phyloP scores from a whole-genome alignment of 2,329 filamentous ascomycete species.

The Cyphellophora europaea region DNA sequence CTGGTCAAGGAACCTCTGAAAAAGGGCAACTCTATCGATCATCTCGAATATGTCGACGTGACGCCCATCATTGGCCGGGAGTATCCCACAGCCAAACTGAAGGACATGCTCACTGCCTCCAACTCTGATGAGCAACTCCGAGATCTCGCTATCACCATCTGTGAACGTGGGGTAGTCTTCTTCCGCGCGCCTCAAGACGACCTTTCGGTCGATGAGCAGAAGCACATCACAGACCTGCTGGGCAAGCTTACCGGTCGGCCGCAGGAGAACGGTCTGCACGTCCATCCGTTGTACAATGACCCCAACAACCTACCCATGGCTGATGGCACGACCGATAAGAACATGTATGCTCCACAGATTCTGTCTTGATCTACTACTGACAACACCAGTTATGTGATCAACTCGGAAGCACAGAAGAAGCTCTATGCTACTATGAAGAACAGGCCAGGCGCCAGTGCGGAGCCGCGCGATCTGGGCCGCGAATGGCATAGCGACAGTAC shows the following conservation, averaged over 20 bases:
- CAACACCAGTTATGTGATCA: slow-evolving; percentile 49
- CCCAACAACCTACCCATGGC: slow-evolving; percentile 15
- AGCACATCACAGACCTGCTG: slow-evolving; percentile 40
- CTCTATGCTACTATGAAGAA: slow-evolving; percentile 28
- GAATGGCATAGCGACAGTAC: slow-evolving; percentile 13
- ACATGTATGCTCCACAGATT: slow-evolving; percentile 8
- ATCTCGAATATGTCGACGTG: slow-evolving; percentile 23
- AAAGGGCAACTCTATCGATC: slow-evolving; percentile 11
- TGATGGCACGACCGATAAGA: slow-evolving; percentile 13
- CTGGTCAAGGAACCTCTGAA: slow-evolving; percentile 8
- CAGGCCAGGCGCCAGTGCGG: slow-evolving; percentile 7
- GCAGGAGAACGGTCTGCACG: slow-evolving; percentile 41
- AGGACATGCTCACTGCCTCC: slow-evolving; percentile 49
- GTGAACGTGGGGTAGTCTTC: slow-evolving; percentile 44
- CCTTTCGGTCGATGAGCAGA: slow-evolving; percentile 41
- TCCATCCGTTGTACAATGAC: slow-evolving; percentile 37
- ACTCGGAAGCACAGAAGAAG: slow-evolving; percentile 48
- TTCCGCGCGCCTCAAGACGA: slow-evolving; percentile 38
- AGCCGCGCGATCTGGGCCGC: slow-evolving; percentile 10
- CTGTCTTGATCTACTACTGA: slow-evolving; percentile 42
- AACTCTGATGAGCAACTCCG: slow-evolving; percentile 55
- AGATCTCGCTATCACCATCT: slow-evolving; percentile 57
- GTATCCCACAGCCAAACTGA: slow-evolving; percentile 31
- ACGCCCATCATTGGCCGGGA: slow-evolving; percentile 44
- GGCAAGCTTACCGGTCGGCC: slow-evolving; percentile 39